A percentile compares a stretch with the other conserved stretches of the same genome.
phyloP scores from a whole-genome alignment of 306 rosid genomes.

The Prunus padus region DNA sequence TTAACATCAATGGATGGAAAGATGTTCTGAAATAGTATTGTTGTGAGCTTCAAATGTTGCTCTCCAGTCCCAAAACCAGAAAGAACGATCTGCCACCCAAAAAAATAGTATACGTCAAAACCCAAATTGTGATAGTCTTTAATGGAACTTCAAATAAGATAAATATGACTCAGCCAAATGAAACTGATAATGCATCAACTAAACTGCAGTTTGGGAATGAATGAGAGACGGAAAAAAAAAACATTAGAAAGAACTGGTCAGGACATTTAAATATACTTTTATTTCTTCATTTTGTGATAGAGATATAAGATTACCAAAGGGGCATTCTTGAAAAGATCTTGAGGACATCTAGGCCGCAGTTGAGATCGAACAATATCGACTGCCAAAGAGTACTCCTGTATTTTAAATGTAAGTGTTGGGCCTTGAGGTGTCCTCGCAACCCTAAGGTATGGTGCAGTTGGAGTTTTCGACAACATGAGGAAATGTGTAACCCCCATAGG shows the following conservation, averaged over 20 bases:
- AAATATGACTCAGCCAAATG: neutral
- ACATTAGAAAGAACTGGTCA: too few relatives aligned
- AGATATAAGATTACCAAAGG: slow-evolving; percentile 64
- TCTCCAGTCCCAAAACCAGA: slow-evolving; percentile 87
- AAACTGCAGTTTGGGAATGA: neutral
- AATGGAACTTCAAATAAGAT: neutral
- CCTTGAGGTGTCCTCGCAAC: slow-evolving; percentile 97
- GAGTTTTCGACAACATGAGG: slow-evolving; percentile 87
- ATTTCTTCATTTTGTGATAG: neutral
- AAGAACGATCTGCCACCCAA: slow-evolving; percentile 72
- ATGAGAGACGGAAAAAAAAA: too few relatives aligned
- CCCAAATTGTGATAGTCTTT: neutral
- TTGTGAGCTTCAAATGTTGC: slow-evolving; percentile 66
- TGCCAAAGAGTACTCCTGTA: slow-evolving; percentile 75
- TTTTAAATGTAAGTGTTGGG: slow-evolving; percentile 85
- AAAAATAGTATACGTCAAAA: neutral
- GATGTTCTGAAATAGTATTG: slow-evolving; percentile 86
- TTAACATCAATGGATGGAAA: slow-evolving; percentile 92
- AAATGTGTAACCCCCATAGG: slow-evolving; percentile 98
- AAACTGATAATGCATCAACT: neutral
- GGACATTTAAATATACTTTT: neutral
- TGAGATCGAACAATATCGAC: slow-evolving; percentile 76
- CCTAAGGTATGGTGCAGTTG: slow-evolving; percentile 66
- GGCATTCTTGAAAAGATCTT: slow-evolving; percentile 83
- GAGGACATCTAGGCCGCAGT: slow-evolving; percentile 81